Evolutionary conservation across 257 asterid genomes (phyloP).

Genomic region (Ilex aquifolium): DNA sequence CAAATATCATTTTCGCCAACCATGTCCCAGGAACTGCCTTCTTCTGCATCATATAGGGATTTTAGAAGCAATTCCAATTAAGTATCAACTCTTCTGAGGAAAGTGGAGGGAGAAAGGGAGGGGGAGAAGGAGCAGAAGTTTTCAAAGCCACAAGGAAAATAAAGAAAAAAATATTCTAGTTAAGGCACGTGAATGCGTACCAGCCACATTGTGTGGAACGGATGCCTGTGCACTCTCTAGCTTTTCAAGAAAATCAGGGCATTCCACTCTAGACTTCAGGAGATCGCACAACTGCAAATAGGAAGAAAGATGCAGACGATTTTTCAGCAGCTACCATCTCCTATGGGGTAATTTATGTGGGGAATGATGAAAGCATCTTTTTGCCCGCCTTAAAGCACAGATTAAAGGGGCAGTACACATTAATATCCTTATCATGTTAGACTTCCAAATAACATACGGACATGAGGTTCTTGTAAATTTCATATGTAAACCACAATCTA

Average conservation of each 20-base stretch:
- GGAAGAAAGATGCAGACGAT: neutral
- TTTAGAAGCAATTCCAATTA: neutral
- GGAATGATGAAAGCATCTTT: too few relatives aligned
- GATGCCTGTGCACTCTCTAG: conserved; percentile 75
- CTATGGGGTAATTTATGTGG: too few relatives aligned
- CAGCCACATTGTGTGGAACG: conserved; percentile 52
- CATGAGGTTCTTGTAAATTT: too few relatives aligned
- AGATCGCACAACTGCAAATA: conserved; percentile 68
- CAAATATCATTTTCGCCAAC: conserved; percentile 77
- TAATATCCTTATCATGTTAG: too few relatives aligned
- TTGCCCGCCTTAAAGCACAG: too few relatives aligned
- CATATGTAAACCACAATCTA: too few relatives aligned
- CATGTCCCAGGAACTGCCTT: conserved; percentile 91
- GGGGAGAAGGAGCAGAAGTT: neutral
- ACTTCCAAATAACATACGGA: too few relatives aligned
- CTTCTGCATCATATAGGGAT: conserved; percentile 50
- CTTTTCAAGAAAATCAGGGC: conserved; percentile 87
- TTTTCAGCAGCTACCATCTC: too few relatives aligned
- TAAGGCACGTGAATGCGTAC: conserved; percentile 26
- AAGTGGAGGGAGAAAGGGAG: neutral
- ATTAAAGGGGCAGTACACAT: too few relatives aligned
- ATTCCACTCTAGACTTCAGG: conserved; percentile 78
- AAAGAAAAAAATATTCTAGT: neutral
- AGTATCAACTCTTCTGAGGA: neutral
- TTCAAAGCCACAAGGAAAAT: neutral